Percentiles rank a stretch among this genome's conserved stretches.
Conservation (phyloP, 331 rosid species). For the Spiraea crenata region DNA sequence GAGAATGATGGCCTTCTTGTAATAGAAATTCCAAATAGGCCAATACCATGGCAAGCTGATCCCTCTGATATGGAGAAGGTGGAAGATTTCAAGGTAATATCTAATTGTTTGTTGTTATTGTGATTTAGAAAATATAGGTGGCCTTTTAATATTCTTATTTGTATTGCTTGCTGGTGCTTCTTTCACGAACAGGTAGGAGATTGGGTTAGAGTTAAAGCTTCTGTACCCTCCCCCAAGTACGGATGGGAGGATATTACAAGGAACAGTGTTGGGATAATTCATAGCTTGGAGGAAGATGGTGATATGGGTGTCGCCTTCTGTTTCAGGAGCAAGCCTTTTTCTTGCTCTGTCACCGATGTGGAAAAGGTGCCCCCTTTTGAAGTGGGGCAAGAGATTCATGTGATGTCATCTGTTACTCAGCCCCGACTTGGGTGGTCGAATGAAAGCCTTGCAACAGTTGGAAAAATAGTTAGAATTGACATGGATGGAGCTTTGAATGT, state of each 20-base stretch:
- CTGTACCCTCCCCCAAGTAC: slow-evolving; percentile 94
- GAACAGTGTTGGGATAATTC: slow-evolving; percentile 87
- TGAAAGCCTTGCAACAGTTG: slow-evolving; percentile 90
- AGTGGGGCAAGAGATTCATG: slow-evolving; percentile 83
- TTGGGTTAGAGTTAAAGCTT: slow-evolving; percentile 97
- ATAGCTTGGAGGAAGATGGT: slow-evolving; percentile 91
- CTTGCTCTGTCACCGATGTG: slow-evolving; percentile 92
- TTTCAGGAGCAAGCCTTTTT: slow-evolving; percentile 91
- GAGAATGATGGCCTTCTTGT: slow-evolving; percentile 94
- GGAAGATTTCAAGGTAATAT: slow-evolving; percentile 80
- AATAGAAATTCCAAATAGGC: slow-evolving; percentile 84
- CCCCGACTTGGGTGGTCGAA: slow-evolving; percentile 98
- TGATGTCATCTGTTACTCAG: slow-evolving; percentile 68
- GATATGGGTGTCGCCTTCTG: slow-evolving; percentile 96
- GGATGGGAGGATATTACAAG: slow-evolving; percentile 98
- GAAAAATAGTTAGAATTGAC: slow-evolving; percentile 78
- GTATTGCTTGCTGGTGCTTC: slow-evolving; percentile 21
- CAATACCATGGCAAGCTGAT: slow-evolving; percentile 98
- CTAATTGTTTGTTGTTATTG: slow-evolving; percentile 14
- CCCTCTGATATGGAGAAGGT: slow-evolving; percentile 98
- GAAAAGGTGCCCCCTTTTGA: slow-evolving; percentile 91
- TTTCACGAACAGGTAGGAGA: slow-evolving; percentile 71
- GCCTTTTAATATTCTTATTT: slow-evolving; percentile 14
- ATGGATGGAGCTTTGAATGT: slow-evolving; percentile 98
- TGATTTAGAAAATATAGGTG: slow-evolving; percentile 10